These are phyloP conservation scores for Epichloe coenophiala DNA, from an alignment of 2,329 filamentous ascomycete genomes.

Conservation along the genomic window DNA sequence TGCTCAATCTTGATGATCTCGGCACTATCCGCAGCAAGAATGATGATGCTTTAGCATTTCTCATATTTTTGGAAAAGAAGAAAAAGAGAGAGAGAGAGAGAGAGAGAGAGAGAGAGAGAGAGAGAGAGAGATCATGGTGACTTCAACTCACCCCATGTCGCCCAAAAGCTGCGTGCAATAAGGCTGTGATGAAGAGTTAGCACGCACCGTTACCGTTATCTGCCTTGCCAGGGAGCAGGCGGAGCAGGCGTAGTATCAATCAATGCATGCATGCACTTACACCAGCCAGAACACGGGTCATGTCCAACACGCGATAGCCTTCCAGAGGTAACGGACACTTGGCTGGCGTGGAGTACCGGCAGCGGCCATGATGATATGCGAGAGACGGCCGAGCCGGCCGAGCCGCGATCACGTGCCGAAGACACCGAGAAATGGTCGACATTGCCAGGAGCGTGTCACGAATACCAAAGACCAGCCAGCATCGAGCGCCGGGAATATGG, in stretches of 20 bases:
- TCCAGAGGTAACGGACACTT: conserved; percentile 49
- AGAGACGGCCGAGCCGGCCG: not conserved
- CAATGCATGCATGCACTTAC: conserved; percentile 39
- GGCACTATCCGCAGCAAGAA: conserved; percentile 40
- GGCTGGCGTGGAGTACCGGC: conserved; percentile 15
- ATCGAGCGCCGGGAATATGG: not conserved
- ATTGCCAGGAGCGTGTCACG: conserved; percentile 1
- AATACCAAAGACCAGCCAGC: not conserved
- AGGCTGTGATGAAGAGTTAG: conserved; percentile 43
- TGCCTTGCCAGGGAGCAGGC: not conserved
- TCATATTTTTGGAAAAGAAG: too few species aligned
- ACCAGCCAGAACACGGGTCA: conserved; percentile 90
- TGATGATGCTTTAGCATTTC: not conserved
- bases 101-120: not conserved
- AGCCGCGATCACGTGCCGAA: conserved; percentile 1
- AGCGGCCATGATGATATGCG: conserved; percentile 6
- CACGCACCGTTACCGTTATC: not conserved
- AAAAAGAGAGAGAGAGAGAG: too few species aligned
- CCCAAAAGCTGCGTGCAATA: conserved; percentile 96
- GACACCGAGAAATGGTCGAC: conserved; percentile 4
- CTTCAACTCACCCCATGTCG: conserved; percentile 68
- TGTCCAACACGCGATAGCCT: conserved; percentile 82
- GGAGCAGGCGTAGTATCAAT: conserved; percentile 6
- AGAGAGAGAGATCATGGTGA: too few species aligned
- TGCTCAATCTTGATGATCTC: conserved; percentile 98